A percentile compares a stretch with the other conserved stretches of the same genome.
Evolutionary conservation across 345 rosid species (phyloP).

Genomic region (Eucalyptus curtisii): DNA sequence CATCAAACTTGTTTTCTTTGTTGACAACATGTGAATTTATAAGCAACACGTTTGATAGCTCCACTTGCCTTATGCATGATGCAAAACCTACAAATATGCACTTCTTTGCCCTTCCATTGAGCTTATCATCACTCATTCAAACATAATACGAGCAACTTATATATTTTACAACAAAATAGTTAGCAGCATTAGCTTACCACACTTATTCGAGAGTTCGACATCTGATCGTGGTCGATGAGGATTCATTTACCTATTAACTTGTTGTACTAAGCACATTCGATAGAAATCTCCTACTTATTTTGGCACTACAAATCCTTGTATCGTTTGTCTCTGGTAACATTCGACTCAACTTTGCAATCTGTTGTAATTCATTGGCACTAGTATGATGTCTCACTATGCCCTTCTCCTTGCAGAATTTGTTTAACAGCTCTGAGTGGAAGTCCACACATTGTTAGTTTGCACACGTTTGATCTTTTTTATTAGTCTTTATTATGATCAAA

Average conservation of each 20-base stretch:
- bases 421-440: accelerated
- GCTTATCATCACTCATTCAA: background rate
- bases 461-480: no score
- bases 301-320: background rate
- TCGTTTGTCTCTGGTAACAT: no score
- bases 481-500: background rate
- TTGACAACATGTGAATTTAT: background rate
- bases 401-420: background rate
- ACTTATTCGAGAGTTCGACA: background rate
- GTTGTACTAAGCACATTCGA: background rate
- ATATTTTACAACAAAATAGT: background rate
- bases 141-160: accelerated
- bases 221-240: accelerated
- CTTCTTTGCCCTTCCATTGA: background rate
- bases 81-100: background rate
- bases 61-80: background rate
- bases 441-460: background rate
- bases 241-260: background rate
- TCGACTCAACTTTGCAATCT: background rate
- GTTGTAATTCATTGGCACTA: background rate
- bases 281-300: background rate
- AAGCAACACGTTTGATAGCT: background rate
- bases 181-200: background rate
- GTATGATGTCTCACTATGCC: background rate
- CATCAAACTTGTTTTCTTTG: background rate